Conservation (phyloP, 2,329 filamentous ascomycete genomes). For the Elsinoe batatas region DNA sequence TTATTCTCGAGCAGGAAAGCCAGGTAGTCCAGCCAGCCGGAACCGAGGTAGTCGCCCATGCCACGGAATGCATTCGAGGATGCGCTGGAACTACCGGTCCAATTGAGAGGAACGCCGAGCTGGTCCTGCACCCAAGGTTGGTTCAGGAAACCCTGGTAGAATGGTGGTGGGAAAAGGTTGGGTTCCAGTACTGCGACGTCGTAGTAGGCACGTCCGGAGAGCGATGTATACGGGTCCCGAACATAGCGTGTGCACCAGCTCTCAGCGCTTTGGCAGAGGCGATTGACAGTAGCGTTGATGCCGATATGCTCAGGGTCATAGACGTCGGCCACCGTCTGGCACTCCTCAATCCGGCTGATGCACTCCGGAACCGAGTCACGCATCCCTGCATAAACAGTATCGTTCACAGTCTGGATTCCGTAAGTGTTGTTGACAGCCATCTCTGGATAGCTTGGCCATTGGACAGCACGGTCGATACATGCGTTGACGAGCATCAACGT, state of each 20-base stretch:
- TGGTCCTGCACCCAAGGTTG: constrained; percentile 47
- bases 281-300: constrained; percentile 29
- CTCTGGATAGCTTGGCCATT: constrained; percentile 31
- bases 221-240: constrained; percentile 41
- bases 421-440: constrained; percentile 50
- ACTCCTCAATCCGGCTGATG: constrained; percentile 44
- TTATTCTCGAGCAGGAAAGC: constrained; percentile 34
- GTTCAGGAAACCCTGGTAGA: constrained; percentile 48
- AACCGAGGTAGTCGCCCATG: constrained; percentile 37
- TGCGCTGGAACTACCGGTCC: constrained; percentile 18
- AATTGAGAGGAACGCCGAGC: constrained; percentile 44
- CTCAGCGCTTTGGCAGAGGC: constrained; percentile 46
- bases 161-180: constrained; percentile 32
- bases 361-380: constrained; percentile 26
- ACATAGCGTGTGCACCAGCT: constrained; percentile 49
- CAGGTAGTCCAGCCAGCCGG: constrained; percentile 30
- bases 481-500: constrained; percentile 47
- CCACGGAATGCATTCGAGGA: constrained; percentile 34
- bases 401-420: constrained; percentile 39
- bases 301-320: constrained; percentile 18
- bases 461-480: constrained; percentile 43
- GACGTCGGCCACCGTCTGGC: constrained; percentile 31
- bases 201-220: constrained; percentile 43
- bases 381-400: not conserved
- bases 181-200: constrained; percentile 44